These are phyloP conservation scores for Syncephalastrum racemosum DNA, from an alignment of 371 early-diverging fungal genomes.

Conservation along the genomic window DNA sequence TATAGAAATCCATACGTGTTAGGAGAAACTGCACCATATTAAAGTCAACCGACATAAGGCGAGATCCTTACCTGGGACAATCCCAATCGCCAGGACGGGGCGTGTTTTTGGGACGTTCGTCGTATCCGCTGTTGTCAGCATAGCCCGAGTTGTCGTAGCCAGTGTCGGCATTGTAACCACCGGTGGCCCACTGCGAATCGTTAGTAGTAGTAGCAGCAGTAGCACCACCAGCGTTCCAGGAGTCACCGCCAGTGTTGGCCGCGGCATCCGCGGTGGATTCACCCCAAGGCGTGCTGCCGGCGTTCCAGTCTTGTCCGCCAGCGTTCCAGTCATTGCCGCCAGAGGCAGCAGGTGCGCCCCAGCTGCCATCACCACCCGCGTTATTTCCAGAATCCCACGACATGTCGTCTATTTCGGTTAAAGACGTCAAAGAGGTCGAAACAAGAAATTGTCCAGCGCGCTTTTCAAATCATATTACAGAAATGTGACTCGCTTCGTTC, in stretches of 20 bases:
- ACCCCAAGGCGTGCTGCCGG: conserved; percentile 15
- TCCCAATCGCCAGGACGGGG: conserved; percentile 70
- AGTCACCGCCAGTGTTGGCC: conserved; percentile 6
- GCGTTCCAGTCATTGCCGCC: conserved; percentile 16
- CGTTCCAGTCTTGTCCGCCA: conserved; percentile 10
- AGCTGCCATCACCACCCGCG: conserved; percentile 13
- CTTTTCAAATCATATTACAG: too few species aligned
- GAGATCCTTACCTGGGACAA: conserved; percentile 52
- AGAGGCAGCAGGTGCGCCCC: conserved; percentile 13
- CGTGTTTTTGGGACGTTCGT: conserved; percentile 5
- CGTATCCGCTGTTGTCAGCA: neutral
- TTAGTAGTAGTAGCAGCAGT: neutral
- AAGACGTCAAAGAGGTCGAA: too few species aligned
- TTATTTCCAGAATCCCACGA: conserved; percentile 24
- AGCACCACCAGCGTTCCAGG: conserved; percentile 9
- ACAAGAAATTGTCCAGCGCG: too few species aligned
- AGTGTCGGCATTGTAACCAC: neutral
- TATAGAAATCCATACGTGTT: neutral
- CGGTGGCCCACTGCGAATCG: conserved; percentile 9
- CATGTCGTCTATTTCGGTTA: conserved; percentile 7
- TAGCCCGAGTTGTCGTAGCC: conserved; percentile 7
- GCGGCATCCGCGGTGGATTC: conserved; percentile 8
- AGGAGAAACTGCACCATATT: too few species aligned
- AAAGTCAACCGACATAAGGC: too few species aligned
- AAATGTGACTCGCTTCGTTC: too few species aligned